These are phyloP conservation scores for Pleurotus tuber-regium DNA, from an alignment of 768 basidiomycete species.

Conservation along the genomic window DNA sequence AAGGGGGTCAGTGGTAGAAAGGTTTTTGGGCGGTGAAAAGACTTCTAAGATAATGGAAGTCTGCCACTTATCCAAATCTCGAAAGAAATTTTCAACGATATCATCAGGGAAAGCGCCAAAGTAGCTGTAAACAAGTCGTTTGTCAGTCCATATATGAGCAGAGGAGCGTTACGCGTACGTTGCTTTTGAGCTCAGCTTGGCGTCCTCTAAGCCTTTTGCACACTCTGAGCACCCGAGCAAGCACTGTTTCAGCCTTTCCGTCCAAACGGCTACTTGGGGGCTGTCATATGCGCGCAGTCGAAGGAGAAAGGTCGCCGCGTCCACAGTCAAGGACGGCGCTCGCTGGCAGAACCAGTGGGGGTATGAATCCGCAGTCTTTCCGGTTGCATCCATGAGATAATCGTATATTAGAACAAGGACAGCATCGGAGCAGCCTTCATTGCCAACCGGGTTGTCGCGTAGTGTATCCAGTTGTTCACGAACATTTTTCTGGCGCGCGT, in stretches of 20 bases:
- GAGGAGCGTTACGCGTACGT: conserved; percentile 56
- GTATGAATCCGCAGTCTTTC: conserved; percentile 31
- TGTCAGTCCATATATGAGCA: conserved; percentile 9
- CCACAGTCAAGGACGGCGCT: conserved; percentile 52
- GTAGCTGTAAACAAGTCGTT: conserved; percentile 47
- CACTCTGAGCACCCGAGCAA: conserved; percentile 68
- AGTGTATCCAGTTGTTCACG: conserved; percentile 45
- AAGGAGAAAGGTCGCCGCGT: conserved; percentile 78
- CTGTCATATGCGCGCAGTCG: conserved; percentile 78
- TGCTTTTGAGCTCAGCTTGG: conserved; percentile 58
- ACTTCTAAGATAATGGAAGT: conserved; percentile 47
- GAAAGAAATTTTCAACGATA: conserved; percentile 56
- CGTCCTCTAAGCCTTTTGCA: conserved; percentile 60
- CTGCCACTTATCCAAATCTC: conserved; percentile 67
- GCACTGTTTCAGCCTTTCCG: conserved; percentile 49
- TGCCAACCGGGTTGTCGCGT: conserved; percentile 57
- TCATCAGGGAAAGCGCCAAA: conserved; percentile 62
- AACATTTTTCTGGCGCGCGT: conserved; percentile 1
- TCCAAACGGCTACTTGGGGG: conserved; percentile 61
- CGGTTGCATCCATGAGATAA: conserved; percentile 49
- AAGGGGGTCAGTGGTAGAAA: conserved; percentile 18
- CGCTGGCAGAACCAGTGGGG: conserved; percentile 83
- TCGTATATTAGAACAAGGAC: conserved; percentile 49
- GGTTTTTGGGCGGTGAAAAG: not conserved
- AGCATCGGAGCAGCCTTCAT: conserved; percentile 42